Conservation (phyloP, 2,329 filamentous ascomycete species). For the Pseudogymnoascus sp. region DNA sequence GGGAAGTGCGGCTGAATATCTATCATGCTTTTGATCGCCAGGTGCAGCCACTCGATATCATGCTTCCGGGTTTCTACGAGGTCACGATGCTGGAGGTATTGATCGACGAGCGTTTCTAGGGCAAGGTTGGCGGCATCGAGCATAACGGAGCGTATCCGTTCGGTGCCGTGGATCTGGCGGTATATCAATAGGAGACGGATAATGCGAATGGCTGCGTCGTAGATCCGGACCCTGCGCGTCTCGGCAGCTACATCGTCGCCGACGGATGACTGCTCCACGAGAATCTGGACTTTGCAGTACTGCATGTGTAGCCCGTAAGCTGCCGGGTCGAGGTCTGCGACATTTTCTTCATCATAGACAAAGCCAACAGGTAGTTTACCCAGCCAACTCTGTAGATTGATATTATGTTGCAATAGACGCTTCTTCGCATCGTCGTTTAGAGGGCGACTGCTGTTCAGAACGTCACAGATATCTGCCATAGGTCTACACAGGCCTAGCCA, state of each 20-base stretch:
- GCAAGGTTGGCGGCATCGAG: conserved; percentile 2
- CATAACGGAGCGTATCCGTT: conserved; percentile 6
- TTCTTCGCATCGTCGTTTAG: neutral
- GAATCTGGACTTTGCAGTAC: conserved; percentile 11
- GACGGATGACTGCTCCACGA: neutral
- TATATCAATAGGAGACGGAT: conserved; percentile 8
- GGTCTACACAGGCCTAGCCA: conserved; percentile 7
- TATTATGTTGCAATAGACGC: neutral
- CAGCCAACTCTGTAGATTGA: neutral
- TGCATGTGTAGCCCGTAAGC: conserved; percentile 2
- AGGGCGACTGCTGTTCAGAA: neutral
- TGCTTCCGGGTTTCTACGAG: neutral
- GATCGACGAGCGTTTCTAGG: neutral
- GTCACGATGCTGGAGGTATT: neutral
- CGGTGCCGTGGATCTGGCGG: conserved; percentile 1
- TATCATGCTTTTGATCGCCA: conserved; percentile 2
- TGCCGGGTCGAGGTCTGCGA: neutral
- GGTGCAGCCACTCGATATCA: neutral
- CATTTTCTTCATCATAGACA: neutral
- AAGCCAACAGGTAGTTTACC: neutral
- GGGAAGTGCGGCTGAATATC: conserved; percentile 6
- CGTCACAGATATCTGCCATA: conserved; percentile 7
- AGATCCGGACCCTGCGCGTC: neutral
- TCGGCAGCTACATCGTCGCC: neutral
- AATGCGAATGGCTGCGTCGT: neutral